Percentiles rank a stretch among this genome's conserved stretches.
phyloP scores from a whole-genome alignment of 2,329 filamentous ascomycete species.

The Aspergillus ibericus region DNA sequence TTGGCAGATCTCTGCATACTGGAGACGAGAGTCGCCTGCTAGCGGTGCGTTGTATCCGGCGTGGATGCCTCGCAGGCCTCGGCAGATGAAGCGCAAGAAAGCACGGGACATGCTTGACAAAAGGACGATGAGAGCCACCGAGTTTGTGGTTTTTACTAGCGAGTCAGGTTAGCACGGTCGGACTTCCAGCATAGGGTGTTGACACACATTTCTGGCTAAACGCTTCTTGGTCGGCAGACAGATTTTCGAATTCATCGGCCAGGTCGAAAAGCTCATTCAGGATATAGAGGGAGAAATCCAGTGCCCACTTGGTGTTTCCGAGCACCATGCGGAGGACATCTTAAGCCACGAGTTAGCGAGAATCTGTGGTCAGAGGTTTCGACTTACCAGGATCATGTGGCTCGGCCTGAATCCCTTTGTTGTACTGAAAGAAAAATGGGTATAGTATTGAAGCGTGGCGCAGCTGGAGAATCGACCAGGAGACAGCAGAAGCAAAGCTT shows the following conservation, averaged over 20 bases:
- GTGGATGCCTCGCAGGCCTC: conserved; percentile 60
- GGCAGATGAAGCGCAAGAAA: conserved; percentile 68
- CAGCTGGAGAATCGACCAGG: conserved; percentile 72
- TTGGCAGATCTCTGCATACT: conserved; percentile 57
- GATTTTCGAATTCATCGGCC: conserved; percentile 39
- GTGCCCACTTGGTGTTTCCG: conserved; percentile 75
- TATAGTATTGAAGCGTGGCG: conserved; percentile 66
- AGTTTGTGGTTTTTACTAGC: conserved; percentile 38
- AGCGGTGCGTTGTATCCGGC: conserved; percentile 44
- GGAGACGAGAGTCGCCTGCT: conserved; percentile 39
- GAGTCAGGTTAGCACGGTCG: conserved; percentile 3
- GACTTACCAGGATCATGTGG: conserved; percentile 59
- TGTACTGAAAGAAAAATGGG: conserved; percentile 66
- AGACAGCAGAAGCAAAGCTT: conserved; percentile 69
- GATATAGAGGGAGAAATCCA: conserved; percentile 63
- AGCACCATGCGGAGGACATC: conserved; percentile 72
- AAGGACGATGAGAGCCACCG: conserved; percentile 55
- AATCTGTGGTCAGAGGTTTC: not conserved
- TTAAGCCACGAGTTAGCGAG: not conserved
- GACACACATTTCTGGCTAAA: conserved; percentile 39
- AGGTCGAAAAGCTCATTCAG: conserved; percentile 54
- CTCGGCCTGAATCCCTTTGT: conserved; percentile 51
- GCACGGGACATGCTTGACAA: conserved; percentile 73
- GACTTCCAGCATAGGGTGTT: not conserved
- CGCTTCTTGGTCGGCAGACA: conserved; percentile 35